Percentiles rank a stretch among this genome's conserved stretches.
phyloP scores from a whole-genome alignment of 2,329 filamentous ascomycete genomes.

The Dothideomycetes sp. region DNA sequence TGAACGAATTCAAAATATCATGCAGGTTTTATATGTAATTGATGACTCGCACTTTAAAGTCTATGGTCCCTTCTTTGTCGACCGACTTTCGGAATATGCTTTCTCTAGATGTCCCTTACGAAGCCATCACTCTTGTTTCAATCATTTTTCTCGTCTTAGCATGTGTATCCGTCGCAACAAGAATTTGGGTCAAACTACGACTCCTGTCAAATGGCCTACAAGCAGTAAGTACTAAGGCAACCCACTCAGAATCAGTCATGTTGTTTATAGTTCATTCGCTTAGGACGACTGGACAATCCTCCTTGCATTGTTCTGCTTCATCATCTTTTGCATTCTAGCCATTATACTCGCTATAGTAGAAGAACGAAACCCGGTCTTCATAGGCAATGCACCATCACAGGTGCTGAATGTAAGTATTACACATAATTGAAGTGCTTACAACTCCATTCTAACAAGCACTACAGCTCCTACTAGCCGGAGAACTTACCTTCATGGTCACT shows the following conservation, averaged over 20 bases:
- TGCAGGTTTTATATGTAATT: no score
- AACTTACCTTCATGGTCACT: slow-evolving; percentile 2
- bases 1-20: no score
- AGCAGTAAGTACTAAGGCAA: background rate
- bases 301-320: background rate
- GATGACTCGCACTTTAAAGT: no score
- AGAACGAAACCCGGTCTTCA: background rate
- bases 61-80: no score
- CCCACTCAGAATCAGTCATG: background rate
- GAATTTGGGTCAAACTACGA: background rate
- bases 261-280: background rate
- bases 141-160: background rate
- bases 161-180: background rate
- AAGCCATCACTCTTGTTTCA: background rate
- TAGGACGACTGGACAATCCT: slow-evolving; percentile 3
- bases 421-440: background rate
- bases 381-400: background rate
- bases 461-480: background rate
- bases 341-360: background rate
- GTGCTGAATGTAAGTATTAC: background rate
- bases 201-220: slow-evolving; percentile 1
- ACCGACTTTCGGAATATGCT: no score
- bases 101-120: no score
- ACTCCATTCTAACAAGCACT: background rate
- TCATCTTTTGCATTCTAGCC: background rate